Evolutionary conservation across 495 filamentous ascomycete species (phyloP).

Genomic region (Xylaria grammica): DNA sequence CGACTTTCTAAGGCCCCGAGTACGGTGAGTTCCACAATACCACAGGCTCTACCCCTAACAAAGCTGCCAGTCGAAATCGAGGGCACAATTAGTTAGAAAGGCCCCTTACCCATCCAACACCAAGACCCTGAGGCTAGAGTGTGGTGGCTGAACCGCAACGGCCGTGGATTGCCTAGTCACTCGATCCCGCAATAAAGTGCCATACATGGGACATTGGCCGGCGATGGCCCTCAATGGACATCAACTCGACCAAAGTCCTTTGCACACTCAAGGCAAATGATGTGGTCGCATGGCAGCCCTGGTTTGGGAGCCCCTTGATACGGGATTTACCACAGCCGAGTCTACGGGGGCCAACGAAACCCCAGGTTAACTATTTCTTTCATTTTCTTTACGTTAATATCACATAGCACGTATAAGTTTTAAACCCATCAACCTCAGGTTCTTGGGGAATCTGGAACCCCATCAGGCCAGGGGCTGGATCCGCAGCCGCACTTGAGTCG

Average conservation of each 20-base stretch:
- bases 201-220: neutral
- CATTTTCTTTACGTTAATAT: no score
- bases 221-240: neutral
- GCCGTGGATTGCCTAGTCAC: slow-evolving; percentile 15
- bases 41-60: slow-evolving; percentile 50
- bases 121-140: slow-evolving; percentile 43
- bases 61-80: neutral
- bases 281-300: slow-evolving; percentile 46
- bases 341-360: no score
- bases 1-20: slow-evolving; percentile 40
- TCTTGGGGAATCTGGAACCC: no score
- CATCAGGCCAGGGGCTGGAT: no score
- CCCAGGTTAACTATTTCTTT: no score
- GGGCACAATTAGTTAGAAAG: neutral
- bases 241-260: neutral
- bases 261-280: slow-evolving; percentile 42
- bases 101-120: slow-evolving; percentile 46
- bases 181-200: slow-evolving; percentile 27
- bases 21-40: slow-evolving; percentile 49
- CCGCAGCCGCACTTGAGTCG: no score
- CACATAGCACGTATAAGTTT: no score
- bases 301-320: slow-evolving; percentile 47
- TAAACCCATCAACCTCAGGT: no score
- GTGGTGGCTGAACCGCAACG: slow-evolving; percentile 41
- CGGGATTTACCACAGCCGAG: no score